Conservation (phyloP, 2,329 filamentous ascomycete species). For the Penicillium corylophilum region DNA sequence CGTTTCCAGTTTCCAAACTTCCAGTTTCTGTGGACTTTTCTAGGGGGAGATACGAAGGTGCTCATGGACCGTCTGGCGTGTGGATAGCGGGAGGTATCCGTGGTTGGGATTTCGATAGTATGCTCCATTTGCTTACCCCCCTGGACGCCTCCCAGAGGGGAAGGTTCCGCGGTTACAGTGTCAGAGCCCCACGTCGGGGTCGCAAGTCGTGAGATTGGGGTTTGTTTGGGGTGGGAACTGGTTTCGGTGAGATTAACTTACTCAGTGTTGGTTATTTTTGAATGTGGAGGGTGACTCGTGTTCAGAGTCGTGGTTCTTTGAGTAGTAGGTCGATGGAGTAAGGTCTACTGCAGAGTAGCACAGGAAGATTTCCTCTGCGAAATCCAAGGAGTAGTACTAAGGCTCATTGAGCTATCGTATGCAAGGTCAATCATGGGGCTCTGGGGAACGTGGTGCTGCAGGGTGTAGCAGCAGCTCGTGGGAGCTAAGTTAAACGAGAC, state of each 20-base stretch:
- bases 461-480: not conserved
- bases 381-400: too few species aligned
- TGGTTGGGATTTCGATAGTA: not conserved
- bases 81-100: not conserved
- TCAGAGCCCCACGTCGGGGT: not conserved
- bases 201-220: not conserved
- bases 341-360: too few species aligned
- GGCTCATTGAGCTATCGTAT: not conserved
- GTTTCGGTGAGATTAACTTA: not conserved
- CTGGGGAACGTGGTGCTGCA: not conserved
- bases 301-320: not conserved
- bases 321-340: too few species aligned
- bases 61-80: not conserved
- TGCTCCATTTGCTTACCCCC: not conserved
- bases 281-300: not conserved
- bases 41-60: not conserved
- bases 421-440: not conserved
- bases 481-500: not conserved
- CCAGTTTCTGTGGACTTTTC: not conserved
- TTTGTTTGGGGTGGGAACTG: not conserved
- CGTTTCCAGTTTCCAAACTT: not conserved
- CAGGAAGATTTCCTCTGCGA: too few species aligned
- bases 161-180: not conserved
- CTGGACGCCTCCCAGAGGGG: conserved; percentile 4
- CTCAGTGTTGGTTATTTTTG: not conserved